A percentile compares a stretch with the other conserved stretches of the same genome.
Evolutionary conservation across 495 filamentous ascomycete species (phyloP).

Genomic region (Trichocladium uniseriatum): DNA sequence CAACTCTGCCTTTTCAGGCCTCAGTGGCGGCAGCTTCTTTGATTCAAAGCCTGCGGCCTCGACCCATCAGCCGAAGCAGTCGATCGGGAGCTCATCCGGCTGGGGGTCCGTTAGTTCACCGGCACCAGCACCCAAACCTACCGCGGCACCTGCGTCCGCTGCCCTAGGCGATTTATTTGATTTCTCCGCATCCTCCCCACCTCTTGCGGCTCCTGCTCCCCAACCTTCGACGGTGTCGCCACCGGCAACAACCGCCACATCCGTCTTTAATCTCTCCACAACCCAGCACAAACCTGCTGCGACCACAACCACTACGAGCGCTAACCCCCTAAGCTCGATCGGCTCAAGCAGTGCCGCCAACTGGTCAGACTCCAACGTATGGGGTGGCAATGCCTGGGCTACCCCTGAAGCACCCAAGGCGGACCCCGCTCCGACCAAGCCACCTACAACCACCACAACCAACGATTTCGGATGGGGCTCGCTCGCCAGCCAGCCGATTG

Average conservation of each 20-base stretch:
- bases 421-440: constrained; percentile 24
- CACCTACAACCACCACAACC: constrained; percentile 25
- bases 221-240: constrained; percentile 37
- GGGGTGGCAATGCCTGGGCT: constrained; percentile 50
- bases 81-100: constrained; percentile 37
- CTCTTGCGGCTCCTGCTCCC: constrained; percentile 32
- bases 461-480: constrained; percentile 51
- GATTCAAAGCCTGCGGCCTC: constrained; percentile 55
- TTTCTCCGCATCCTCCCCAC: constrained; percentile 44
- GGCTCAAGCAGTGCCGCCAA: constrained; percentile 30
- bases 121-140: constrained; percentile 34
- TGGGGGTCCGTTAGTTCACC: constrained; percentile 48
- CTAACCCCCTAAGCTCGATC: constrained; percentile 28
- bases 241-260: constrained; percentile 35
- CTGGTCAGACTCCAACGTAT: constrained; percentile 43
- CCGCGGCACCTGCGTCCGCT: constrained; percentile 39
- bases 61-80: constrained; percentile 41
- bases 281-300: constrained; percentile 39
- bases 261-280: constrained; percentile 74
- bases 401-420: constrained; percentile 35
- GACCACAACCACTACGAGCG: constrained; percentile 21
- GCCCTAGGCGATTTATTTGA: constrained; percentile 71
- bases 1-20: constrained; percentile 46
- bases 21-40: constrained; percentile 71
- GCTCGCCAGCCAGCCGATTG: constrained; percentile 44